Percentiles rank a stretch among this genome's conserved stretches.
These are phyloP conservation scores for Periglandula ipomoeae DNA, from an alignment of 2,329 filamentous ascomycete species.

Conservation along the genomic window DNA sequence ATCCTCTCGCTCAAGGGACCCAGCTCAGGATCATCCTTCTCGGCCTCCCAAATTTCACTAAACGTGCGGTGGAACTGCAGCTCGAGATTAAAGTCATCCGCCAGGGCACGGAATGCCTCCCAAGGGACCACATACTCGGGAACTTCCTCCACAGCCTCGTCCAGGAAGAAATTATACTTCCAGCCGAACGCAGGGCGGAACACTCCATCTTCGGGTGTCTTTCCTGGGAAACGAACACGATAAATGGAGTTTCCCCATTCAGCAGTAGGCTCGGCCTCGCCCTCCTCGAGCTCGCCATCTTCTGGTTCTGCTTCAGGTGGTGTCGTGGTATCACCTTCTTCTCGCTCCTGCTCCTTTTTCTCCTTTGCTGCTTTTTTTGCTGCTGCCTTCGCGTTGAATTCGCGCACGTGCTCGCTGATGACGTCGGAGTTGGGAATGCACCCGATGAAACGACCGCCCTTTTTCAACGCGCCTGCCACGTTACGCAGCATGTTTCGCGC, in stretches of 20 bases:
- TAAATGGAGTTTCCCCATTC: slow-evolving; percentile 95
- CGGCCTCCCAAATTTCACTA: slow-evolving; percentile 80
- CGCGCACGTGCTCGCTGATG: slow-evolving; percentile 67
- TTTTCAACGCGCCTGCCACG: slow-evolving; percentile 81
- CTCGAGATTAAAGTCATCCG: slow-evolving; percentile 94
- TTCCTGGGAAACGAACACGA: slow-evolving; percentile 75
- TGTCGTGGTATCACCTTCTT: slow-evolving; percentile 2
- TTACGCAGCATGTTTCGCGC: slow-evolving; percentile 89
- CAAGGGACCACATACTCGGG: slow-evolving; percentile 97
- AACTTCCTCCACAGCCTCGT: slow-evolving; percentile 91
- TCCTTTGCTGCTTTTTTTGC: slow-evolving; percentile 33
- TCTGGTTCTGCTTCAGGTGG: slow-evolving; percentile 21
- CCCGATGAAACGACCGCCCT: slow-evolving; percentile 88
- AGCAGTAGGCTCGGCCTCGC: slow-evolving; percentile 53
- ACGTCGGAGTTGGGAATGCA: slow-evolving; percentile 97
- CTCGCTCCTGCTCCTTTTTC: slow-evolving; percentile 22
- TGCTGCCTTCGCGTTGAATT: slow-evolving; percentile 53
- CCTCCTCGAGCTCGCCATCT: slow-evolving; percentile 48
- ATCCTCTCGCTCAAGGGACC: slow-evolving; percentile 89
- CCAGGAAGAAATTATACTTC: slow-evolving; percentile 95
- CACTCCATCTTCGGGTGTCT: slow-evolving; percentile 74
- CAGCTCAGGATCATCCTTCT: slow-evolving; percentile 75
- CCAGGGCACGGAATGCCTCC: slow-evolving; percentile 92
- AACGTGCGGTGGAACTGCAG: slow-evolving; percentile 90
- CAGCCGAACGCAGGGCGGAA: slow-evolving; percentile 94